A percentile compares a stretch with the other conserved stretches of the same genome.
phyloP scores from a whole-genome alignment of 1,284 basidiomycete genomes.

The Ceratobasidium theobromae region DNA sequence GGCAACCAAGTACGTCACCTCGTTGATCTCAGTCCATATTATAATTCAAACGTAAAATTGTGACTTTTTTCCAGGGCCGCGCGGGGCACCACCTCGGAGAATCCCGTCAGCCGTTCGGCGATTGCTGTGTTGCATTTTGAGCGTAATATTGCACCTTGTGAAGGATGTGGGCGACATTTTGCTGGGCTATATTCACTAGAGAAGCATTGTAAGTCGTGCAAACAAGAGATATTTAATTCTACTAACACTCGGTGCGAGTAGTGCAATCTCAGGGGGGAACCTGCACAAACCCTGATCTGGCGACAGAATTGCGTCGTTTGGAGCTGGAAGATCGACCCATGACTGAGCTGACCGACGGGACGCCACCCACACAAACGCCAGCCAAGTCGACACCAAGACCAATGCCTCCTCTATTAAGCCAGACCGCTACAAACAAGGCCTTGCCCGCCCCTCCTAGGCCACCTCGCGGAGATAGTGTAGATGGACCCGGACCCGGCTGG shows the following conservation, averaged over 20 bases:
- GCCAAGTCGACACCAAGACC: conserved; percentile 1
- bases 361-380: neutral
- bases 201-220: conserved; percentile 3
- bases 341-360: conserved; percentile 12
- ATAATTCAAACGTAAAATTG: neutral
- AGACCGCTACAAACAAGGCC: conserved; percentile 14
- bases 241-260: neutral
- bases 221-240: neutral
- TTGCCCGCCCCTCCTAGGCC: conserved; percentile 22
- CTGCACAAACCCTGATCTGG: conserved; percentile 15
- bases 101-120: conserved; percentile 17
- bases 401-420: conserved; percentile 18
- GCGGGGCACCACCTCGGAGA: neutral
- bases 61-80: neutral
- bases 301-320: conserved; percentile 11
- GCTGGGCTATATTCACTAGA: conserved; percentile 17
- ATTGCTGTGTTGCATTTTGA: conserved; percentile 24
- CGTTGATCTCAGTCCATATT: neutral
- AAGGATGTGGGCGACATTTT: conserved; percentile 22
- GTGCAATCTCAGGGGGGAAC: conserved; percentile 23
- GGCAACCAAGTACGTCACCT: conserved; percentile 26
- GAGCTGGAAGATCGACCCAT: conserved; percentile 22
- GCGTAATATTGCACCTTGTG: conserved; percentile 25
- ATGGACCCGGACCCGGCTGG: conserved; percentile 19
- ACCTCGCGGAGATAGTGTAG: conserved; percentile 22